Evolutionary conservation across 768 basidiomycete species (phyloP).

Genomic region (Mycena chlorophos): DNA sequence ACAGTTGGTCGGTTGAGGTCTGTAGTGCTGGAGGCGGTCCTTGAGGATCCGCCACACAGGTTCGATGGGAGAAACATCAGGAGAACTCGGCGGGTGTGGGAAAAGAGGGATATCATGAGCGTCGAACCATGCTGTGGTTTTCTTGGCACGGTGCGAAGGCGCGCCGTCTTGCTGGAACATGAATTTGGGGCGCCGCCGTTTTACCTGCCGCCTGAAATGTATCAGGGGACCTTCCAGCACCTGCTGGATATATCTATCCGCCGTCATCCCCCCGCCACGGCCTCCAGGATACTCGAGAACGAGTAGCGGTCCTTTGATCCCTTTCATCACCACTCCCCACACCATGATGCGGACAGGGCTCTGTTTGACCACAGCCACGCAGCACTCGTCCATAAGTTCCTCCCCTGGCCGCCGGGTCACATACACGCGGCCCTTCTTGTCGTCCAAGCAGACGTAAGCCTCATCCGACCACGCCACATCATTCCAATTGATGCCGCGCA

Average conservation of each 20-base stretch:
- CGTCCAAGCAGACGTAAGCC: constrained; percentile 25
- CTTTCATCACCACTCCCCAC: constrained; percentile 13
- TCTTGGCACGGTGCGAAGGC: constrained; percentile 7
- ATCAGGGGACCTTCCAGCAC: constrained; percentile 3
- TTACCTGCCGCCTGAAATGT: neutral
- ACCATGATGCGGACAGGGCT: constrained; percentile 15
- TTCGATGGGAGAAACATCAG: constrained; percentile 17
- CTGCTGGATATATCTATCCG: constrained; percentile 6
- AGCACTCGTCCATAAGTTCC: constrained; percentile 19
- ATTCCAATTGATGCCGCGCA: constrained; percentile 18
- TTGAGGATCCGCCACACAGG: constrained; percentile 15
- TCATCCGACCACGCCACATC: constrained; percentile 31
- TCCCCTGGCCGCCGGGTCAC: constrained; percentile 28
- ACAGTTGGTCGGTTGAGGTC: constrained; percentile 3
- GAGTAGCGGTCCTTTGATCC: constrained; percentile 13
- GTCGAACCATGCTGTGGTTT: constrained; percentile 10
- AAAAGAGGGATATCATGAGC: constrained; percentile 9
- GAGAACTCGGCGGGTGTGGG: constrained; percentile 15
- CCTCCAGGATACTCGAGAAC: constrained; percentile 20
- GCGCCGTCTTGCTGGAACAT: constrained; percentile 16
- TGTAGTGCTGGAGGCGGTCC: neutral
- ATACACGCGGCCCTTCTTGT: constrained; percentile 23
- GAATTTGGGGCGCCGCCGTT: neutral
- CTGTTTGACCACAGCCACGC: constrained; percentile 7
- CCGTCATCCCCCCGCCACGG: constrained; percentile 13